Percentiles rank a stretch among this genome's conserved stretches.
Evolutionary conservation across 2,329 filamentous ascomycete species (phyloP).

Genomic region (Aspergillus pseudotamarii): DNA sequence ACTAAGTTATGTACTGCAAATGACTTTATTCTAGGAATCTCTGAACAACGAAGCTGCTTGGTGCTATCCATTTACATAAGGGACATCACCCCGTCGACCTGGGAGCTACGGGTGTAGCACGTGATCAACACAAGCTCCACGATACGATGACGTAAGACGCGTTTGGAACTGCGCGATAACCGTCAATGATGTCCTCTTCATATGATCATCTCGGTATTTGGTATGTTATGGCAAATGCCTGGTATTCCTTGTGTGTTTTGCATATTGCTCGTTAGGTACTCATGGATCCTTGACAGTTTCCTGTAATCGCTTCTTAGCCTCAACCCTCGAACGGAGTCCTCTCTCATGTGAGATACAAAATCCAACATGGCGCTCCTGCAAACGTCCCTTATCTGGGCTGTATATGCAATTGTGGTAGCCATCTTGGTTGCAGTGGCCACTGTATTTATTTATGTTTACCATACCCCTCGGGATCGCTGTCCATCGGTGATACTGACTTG

Average conservation of each 20-base stretch:
- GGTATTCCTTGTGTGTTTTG: background rate
- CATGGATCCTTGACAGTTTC: background rate
- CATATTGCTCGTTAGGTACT: background rate
- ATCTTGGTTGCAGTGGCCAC: conserved; percentile 76
- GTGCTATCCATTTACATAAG: background rate
- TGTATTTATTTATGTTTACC: conserved; percentile 89
- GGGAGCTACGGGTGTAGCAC: conserved; percentile 15
- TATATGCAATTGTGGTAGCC: conserved; percentile 80
- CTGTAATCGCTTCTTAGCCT: background rate
- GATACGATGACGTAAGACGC: conserved; percentile 24
- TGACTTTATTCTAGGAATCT: background rate
- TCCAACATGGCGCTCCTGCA: conserved; percentile 70
- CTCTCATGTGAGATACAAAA: conserved; percentile 19
- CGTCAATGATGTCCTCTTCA: background rate
- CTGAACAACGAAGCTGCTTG: background rate
- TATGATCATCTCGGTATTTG: background rate
- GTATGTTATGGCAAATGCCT: background rate
- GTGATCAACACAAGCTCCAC: conserved; percentile 13
- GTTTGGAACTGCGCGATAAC: background rate
- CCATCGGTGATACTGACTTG: conserved; percentile 79
- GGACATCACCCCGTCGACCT: background rate
- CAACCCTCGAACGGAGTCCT: background rate
- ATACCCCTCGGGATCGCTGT: conserved; percentile 83
- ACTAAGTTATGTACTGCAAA: background rate
- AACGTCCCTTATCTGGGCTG: conserved; percentile 89